Evolutionary conservation across 1,284 basidiomycete genomes (phyloP).

Genomic region (Ceratorhiza oryzae-sativae): DNA sequence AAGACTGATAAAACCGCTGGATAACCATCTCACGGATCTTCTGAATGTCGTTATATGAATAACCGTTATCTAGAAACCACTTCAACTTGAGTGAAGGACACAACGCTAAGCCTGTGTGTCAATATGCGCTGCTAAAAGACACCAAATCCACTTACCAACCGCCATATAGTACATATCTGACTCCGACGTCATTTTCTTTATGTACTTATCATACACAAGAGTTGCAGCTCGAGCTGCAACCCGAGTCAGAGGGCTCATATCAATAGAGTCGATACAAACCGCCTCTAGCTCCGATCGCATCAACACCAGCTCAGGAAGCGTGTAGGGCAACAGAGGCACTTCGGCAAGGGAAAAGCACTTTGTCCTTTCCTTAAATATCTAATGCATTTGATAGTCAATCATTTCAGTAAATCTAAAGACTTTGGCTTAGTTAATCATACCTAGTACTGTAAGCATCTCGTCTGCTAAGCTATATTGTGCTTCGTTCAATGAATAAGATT

Average conservation of each 20-base stretch:
- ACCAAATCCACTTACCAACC: background rate
- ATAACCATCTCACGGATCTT: background rate
- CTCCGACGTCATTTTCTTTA: background rate
- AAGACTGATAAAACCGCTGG: background rate
- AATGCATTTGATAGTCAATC: background rate
- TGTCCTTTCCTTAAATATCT: constrained; percentile 19
- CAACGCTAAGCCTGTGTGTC: background rate
- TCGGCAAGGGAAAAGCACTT: constrained; percentile 8
- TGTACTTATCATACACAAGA: background rate
- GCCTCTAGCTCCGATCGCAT: constrained; percentile 7
- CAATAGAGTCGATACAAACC: background rate
- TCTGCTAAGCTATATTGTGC: background rate
- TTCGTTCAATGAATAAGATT: background rate
- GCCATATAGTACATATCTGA: constrained; percentile 14
- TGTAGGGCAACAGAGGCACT: constrained; percentile 8
- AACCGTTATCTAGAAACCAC: constrained; percentile 14
- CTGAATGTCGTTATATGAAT: background rate
- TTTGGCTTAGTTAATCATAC: background rate
- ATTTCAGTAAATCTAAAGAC: background rate
- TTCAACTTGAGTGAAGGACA: constrained; percentile 8
- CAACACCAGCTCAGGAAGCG: background rate
- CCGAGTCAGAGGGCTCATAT: constrained; percentile 23
- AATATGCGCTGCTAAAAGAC: background rate
- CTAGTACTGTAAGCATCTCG: constrained; percentile 5
- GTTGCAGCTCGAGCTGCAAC: constrained; percentile 13